Evolutionary conservation across 2,329 filamentous ascomycete species (phyloP), one percentile per base, ranked within the genome.

Genomic region (Furcasterigmium furcatum): DNA sequence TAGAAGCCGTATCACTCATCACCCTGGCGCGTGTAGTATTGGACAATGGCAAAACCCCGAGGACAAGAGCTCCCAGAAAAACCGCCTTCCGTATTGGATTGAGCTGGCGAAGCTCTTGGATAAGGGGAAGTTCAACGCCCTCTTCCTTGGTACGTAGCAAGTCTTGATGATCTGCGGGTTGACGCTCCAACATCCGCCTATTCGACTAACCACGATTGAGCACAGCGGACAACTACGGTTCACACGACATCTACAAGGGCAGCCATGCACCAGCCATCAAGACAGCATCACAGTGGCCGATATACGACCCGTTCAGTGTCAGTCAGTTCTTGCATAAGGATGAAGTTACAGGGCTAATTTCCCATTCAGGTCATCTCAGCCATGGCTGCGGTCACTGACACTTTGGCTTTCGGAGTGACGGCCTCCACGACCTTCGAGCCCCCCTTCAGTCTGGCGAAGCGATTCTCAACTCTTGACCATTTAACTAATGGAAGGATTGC

Each of bases 381-480:
- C 80, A 82, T 58, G 1, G 73, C 78, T 3, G 72, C 74, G 9
- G 82, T 80, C 16, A 45, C 43, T 1, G 18, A 45, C 20, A 45
- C 16, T 19, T 35, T 45, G 18, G 43, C 43, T 18, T 45, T 45
- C 7, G 43, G 43, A 7, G 35, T 45, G 35, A 45, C 43, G 14
- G 43, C 43, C 2, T 45, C 35, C 36, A 40, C 43, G n/a, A 45
- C 43, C 3, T 45, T 45, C 30, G 43, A 45, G 27, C 43, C 43
- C n/a, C 36, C 43, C 14, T 45, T 45, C 20, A 38, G 38, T 22
- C 35, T 45, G 4, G 43, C 43, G 8, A 45, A 40, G 24, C 20
- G 43, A 2, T 41, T 45, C 18, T 45, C 43, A 14, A 45, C 43
- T 7, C 22, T 45, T n/a, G 43, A 45, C 20, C 43, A 45, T 8